Percentiles rank a stretch among this genome's conserved stretches.
Evolutionary conservation across 257 asterid species (phyloP).

Genomic region (Ballota nigra): DNA sequence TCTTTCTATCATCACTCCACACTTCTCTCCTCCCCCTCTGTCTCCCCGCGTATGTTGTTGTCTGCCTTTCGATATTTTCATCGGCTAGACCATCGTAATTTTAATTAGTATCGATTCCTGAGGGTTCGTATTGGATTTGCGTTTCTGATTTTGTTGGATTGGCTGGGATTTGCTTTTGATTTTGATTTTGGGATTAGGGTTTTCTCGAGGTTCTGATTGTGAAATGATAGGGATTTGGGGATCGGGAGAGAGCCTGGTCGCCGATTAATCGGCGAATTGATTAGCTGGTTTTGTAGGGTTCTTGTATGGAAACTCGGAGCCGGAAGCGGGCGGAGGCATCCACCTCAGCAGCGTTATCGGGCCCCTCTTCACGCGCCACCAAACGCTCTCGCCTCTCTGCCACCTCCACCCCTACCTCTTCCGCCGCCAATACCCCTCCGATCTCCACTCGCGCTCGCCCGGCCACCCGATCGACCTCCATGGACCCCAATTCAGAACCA

Average conservation of each 20-base stretch:
- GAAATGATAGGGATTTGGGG: conserved; percentile 42
- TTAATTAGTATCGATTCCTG: not conserved
- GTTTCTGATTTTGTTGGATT: conserved; percentile 33
- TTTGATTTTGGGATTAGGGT: conserved; percentile 39
- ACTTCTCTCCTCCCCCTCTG: not conserved
- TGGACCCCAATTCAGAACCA: conserved; percentile 77
- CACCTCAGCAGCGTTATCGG: conserved; percentile 91
- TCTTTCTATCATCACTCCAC: conserved; percentile 7
- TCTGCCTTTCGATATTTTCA: not conserved
- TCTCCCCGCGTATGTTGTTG: too few species aligned
- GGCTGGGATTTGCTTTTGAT: conserved; percentile 33
- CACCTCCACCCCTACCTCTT: conserved; percentile 35
- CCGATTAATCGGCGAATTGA: conserved; percentile 94
- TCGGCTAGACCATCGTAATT: not conserved
- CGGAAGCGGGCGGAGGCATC: conserved; percentile 99
- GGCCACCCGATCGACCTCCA: conserved; percentile 49
- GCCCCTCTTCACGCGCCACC: conserved; percentile 78
- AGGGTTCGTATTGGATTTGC: conserved; percentile 17
- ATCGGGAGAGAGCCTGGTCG: conserved; percentile 57
- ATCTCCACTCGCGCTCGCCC: conserved; percentile 70
- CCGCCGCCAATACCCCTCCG: conserved; percentile 42
- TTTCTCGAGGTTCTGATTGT: conserved; percentile 32
- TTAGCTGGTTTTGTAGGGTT: conserved; percentile 50
- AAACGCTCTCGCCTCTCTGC: conserved; percentile 79
- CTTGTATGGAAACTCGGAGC: conserved; percentile 99